Conservation (phyloP, 768 basidiomycete species). For the Pluteus cervinus region DNA sequence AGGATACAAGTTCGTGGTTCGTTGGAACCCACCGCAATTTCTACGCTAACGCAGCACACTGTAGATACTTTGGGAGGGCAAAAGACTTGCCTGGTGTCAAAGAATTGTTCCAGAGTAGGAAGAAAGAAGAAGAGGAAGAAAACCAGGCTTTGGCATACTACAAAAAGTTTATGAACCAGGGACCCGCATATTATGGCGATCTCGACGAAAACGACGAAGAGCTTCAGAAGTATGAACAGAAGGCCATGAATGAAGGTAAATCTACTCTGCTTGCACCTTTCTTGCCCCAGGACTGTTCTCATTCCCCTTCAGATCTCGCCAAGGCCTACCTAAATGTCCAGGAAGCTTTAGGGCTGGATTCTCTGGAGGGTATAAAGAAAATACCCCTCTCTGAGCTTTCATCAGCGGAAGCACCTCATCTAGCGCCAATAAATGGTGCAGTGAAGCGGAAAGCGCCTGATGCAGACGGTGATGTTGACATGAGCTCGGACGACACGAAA, state of each 20-base stretch:
- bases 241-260: conserved; percentile 70
- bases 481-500: conserved; percentile 26
- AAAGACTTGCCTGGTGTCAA: conserved; percentile 94
- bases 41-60: background rate
- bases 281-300: background rate
- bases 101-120: conserved; percentile 86
- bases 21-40: background rate
- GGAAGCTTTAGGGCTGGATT: conserved; percentile 18
- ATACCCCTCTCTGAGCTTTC: conserved; percentile 11
- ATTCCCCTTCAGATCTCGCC: conserved; percentile 49
- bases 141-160: conserved; percentile 69
- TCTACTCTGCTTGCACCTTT: conserved; percentile 4
- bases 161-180: conserved; percentile 85
- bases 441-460: conserved; percentile 55
- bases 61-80: conserved; percentile 93
- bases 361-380: too few relatives aligned
- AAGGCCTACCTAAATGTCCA: conserved; percentile 52
- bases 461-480: conserved; percentile 35
- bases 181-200: conserved; percentile 88
- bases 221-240: conserved; percentile 67
- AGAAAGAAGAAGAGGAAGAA: conserved; percentile 87
- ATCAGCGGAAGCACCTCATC: conserved; percentile 13
- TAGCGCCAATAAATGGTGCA: conserved; percentile 15
- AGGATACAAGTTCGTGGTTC: conserved; percentile 83
- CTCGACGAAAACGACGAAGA: conserved; percentile 69